A percentile compares a stretch with the other conserved stretches of the same genome.
These are phyloP conservation scores for Clitopilus passeckerianus DNA, from an alignment of 768 basidiomycete genomes.

Conservation along the genomic window DNA sequence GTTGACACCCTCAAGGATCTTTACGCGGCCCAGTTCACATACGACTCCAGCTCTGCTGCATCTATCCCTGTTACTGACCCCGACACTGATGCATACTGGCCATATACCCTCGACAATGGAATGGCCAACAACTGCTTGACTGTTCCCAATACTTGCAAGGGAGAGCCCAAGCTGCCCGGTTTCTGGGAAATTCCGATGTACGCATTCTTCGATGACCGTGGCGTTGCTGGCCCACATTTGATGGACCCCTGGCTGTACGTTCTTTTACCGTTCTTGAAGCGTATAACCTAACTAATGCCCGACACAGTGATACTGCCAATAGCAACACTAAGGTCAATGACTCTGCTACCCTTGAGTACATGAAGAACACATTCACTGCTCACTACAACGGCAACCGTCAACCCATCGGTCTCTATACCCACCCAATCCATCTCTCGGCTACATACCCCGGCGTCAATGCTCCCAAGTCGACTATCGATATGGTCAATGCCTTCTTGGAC, in stretches of 20 bases:
- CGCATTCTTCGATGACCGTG: slow-evolving; percentile 61
- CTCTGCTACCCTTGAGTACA: slow-evolving; percentile 60
- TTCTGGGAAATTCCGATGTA: slow-evolving; percentile 89
- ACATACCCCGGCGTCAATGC: slow-evolving; percentile 57
- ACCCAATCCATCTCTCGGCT: slow-evolving; percentile 72
- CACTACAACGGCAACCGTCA: slow-evolving; percentile 75
- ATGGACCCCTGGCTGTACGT: slow-evolving; percentile 84
- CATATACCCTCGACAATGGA: slow-evolving; percentile 76
- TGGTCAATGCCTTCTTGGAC: slow-evolving; percentile 78
- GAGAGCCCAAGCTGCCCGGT: slow-evolving; percentile 67
- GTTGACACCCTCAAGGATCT: slow-evolving; percentile 58
- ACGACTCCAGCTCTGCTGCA: slow-evolving; percentile 62
- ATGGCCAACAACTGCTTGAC: slow-evolving; percentile 73
- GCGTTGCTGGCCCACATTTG: slow-evolving; percentile 54
- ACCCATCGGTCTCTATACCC: slow-evolving; percentile 78
- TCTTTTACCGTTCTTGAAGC: not conserved
- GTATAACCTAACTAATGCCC: not conserved
- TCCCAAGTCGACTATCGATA: slow-evolving; percentile 51
- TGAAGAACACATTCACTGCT: slow-evolving; percentile 68
- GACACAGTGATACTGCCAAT: slow-evolving; percentile 46
- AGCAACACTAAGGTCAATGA: slow-evolving; percentile 48
- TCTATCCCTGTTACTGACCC: slow-evolving; percentile 63
- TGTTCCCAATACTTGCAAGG: slow-evolving; percentile 53
- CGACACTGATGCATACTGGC: slow-evolving; percentile 76
- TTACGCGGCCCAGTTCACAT: slow-evolving; percentile 53